Base-by-base conservation (phyloP, 148 eudicot species). In the Amaranthus hypochondriacus region DNA sequence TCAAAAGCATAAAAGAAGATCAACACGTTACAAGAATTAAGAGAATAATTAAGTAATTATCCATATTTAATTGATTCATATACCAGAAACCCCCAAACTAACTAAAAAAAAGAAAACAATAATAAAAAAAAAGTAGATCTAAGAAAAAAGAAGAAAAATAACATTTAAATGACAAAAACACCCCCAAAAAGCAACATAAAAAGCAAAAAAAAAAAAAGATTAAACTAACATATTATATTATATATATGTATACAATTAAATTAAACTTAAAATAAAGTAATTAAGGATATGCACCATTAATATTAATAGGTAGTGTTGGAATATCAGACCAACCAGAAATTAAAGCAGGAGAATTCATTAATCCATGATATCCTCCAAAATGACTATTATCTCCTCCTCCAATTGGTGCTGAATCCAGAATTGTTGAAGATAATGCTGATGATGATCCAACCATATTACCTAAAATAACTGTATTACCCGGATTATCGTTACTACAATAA, bases 201-300 rank as follows among this genome's bases (percentile, higher is more conserved):
- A 53, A 43, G 46, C 4, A 10, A 58, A 58, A 68, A 8, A 58
- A 68, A 8, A 56, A 55, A 39, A 28, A 28, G 39, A 72, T 48
- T 11, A 79, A 69, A 48, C 70, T 80, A 70, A 13, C 52, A 58
- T 75, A 28, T 58, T 76, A 68, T 61, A 55, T 28, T 43, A 78
- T 66, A 49, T 55, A 8, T 44, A 54, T 70, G 63, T 55, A 53
- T 69, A 50, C 49, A 56, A 9, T 48, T 39, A 0, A 28, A 28
- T 28, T 28, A 28, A 28, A 28, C 39, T 28, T 28, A 28, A 28
- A 28, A 28, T 28, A 28, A 28, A 28, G 1, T 28, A 28, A 28
- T 79, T 53, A 87, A 76, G 83, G 89, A 77, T 82, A 90, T 75
- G 96, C 92, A 82, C 88, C 92, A 75, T 85, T 79, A 28, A 28